Evolutionary conservation across 2,329 filamentous ascomycete species (phyloP).

Genomic region (Neofusicoccum sp.): DNA sequence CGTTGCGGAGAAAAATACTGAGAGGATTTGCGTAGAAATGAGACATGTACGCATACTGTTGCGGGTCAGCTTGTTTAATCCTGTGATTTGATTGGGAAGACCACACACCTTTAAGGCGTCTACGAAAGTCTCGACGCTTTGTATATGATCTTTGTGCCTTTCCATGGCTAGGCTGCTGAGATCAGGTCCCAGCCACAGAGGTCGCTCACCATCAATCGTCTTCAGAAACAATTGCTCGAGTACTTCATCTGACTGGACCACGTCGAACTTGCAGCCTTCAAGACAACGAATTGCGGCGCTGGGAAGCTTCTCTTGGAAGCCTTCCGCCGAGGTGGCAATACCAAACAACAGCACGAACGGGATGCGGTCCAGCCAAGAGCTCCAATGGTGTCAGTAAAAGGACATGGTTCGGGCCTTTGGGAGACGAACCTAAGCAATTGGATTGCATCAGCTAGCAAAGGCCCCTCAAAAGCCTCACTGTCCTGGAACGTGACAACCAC

Average conservation of each 20-base stretch:
- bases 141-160: constrained; percentile 75
- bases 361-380: constrained; percentile 73
- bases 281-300: constrained; percentile 69
- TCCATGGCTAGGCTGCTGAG: constrained; percentile 67
- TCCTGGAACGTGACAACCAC: constrained; percentile 77
- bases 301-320: constrained; percentile 73
- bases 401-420: background rate
- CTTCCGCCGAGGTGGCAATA: constrained; percentile 78
- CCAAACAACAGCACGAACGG: constrained; percentile 78
- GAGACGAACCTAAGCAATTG: constrained; percentile 64
- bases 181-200: constrained; percentile 65
- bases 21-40: constrained; percentile 81
- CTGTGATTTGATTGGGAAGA: background rate
- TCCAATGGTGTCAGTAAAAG: constrained; percentile 33
- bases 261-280: constrained; percentile 74
- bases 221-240: constrained; percentile 72
- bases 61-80: constrained; percentile 28
- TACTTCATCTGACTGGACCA: constrained; percentile 71
- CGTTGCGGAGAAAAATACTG: constrained; percentile 60
- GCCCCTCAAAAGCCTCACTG: constrained; percentile 77
- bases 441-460: constrained; percentile 71
- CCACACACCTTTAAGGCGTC: constrained; percentile 65
- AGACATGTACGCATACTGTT: constrained; percentile 82
- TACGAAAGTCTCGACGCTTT: constrained; percentile 72
- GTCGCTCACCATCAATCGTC: constrained; percentile 61